phyloP scores from a whole-genome alignment of 169 alveolate genomes.

The Neospora caninum region DNA sequence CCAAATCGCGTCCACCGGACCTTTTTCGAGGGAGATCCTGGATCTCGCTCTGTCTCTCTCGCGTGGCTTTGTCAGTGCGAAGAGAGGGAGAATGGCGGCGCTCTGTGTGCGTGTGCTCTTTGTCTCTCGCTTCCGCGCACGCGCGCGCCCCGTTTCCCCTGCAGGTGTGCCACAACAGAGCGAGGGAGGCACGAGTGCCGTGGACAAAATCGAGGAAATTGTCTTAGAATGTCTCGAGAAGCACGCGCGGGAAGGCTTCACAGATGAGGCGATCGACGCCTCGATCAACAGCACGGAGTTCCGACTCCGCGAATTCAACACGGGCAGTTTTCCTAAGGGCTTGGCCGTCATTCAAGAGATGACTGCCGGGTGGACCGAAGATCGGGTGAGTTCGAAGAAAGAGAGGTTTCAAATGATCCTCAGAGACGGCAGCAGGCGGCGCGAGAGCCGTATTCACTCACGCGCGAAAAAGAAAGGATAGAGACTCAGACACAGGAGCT shows the following conservation, averaged over 20 bases:
- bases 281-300: slow-evolving; percentile 56
- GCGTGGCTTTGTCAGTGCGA: no score
- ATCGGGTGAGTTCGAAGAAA: slow-evolving; percentile 1
- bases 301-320: slow-evolving; percentile 52
- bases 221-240: slow-evolving; percentile 34
- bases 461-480: no score
- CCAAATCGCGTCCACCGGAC: no score
- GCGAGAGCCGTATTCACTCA: no score
- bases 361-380: slow-evolving; percentile 37
- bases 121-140: neutral
- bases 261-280: slow-evolving; percentile 56
- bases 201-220: slow-evolving; percentile 26
- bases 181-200: neutral
- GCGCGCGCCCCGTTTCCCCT: neutral
- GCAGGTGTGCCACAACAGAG: neutral
- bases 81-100: no score
- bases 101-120: no score
- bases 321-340: slow-evolving; percentile 64
- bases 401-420: neutral
- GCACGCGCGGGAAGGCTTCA: slow-evolving; percentile 37
- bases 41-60: no score
- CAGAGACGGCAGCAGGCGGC: no score
- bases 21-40: no score
- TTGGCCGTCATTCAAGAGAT: slow-evolving; percentile 37
- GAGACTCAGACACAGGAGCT: no score